These are phyloP conservation scores for Colletotrichum karsti DNA, from an alignment of 2,329 filamentous ascomycete species.

Conservation along the genomic window DNA sequence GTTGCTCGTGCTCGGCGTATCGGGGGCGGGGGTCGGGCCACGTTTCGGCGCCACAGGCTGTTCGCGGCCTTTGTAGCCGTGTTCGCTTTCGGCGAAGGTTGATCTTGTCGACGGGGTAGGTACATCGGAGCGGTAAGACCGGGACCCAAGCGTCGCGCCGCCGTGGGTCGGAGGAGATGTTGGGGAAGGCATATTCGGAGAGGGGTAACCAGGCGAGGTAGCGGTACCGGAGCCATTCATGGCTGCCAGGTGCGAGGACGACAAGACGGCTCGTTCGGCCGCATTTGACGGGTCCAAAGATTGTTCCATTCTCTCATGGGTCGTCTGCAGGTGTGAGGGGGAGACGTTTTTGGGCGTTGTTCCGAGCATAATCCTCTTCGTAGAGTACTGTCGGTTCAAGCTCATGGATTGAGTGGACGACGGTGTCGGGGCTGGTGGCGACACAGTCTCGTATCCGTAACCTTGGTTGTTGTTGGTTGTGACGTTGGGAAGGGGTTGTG, in stretches of 20 bases:
- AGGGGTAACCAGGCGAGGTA: constrained; percentile 61
- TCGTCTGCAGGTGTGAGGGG: constrained; percentile 75
- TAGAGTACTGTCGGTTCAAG: constrained; percentile 77
- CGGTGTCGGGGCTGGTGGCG: constrained; percentile 66
- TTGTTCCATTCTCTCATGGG: constrained; percentile 73
- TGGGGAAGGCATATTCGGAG: constrained; percentile 75
- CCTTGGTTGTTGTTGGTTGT: constrained; percentile 46
- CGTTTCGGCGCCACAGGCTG: constrained; percentile 59
- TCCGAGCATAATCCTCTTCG: constrained; percentile 77
- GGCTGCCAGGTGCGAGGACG: constrained; percentile 74
- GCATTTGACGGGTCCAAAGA: constrained; percentile 75
- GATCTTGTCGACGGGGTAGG: constrained; percentile 60
- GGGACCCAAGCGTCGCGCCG: constrained; percentile 66
- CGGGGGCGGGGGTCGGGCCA: constrained; percentile 68
- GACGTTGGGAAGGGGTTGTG: constrained; percentile 72
- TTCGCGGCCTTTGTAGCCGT: constrained; percentile 39
- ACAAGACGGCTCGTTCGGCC: constrained; percentile 71
- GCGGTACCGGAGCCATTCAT: constrained; percentile 70
- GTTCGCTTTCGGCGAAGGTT: constrained; percentile 54
- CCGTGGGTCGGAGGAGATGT: constrained; percentile 70
- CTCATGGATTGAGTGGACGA: constrained; percentile 60
- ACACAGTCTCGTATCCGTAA: constrained; percentile 64
- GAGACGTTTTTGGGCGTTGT: constrained; percentile 78
- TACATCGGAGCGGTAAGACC: constrained; percentile 66
- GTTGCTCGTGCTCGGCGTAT: constrained; percentile 65